These are phyloP conservation scores for Dactylella cylindrospora DNA, from an alignment of 2,329 filamentous ascomycete genomes.

Conservation along the genomic window DNA sequence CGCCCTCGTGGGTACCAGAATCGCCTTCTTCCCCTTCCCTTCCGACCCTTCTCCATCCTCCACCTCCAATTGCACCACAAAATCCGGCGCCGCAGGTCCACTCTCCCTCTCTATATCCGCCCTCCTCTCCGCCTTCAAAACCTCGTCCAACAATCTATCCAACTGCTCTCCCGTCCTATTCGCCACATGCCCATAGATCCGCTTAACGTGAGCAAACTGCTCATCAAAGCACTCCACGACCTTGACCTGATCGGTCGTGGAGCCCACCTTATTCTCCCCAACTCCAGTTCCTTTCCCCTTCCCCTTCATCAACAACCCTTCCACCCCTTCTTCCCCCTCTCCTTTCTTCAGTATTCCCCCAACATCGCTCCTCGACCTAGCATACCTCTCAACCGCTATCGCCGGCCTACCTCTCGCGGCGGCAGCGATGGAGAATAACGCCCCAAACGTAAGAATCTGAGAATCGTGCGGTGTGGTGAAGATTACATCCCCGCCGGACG, in stretches of 20 bases:
- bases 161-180: slow-evolving; percentile 18
- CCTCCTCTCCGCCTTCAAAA: neutral
- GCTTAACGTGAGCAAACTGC: slow-evolving; percentile 17
- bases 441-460: neutral
- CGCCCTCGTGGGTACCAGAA: slow-evolving; percentile 8
- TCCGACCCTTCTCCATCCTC: slow-evolving; percentile 15
- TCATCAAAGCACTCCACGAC: slow-evolving; percentile 14
- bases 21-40: neutral
- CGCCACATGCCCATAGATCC: slow-evolving; percentile 10
- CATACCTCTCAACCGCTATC: slow-evolving; percentile 18
- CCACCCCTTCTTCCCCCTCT: neutral
- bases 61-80: slow-evolving; percentile 30
- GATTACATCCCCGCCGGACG: neutral
- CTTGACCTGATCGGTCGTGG: too few species aligned
- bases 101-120: neutral
- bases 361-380: neutral
- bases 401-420: slow-evolving; percentile 19
- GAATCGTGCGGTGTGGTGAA: slow-evolving; percentile 9
- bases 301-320: neutral
- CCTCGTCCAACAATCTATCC: slow-evolving; percentile 31
- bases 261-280: neutral
- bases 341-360: neutral
- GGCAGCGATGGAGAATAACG: slow-evolving; percentile 27
- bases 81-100: slow-evolving; percentile 13
- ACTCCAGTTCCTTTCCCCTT: neutral